A percentile compares a stretch with the other conserved stretches of the same genome.
phyloP scores from a whole-genome alignment of 139 green algal species.

The Closterium sp. region DNA sequence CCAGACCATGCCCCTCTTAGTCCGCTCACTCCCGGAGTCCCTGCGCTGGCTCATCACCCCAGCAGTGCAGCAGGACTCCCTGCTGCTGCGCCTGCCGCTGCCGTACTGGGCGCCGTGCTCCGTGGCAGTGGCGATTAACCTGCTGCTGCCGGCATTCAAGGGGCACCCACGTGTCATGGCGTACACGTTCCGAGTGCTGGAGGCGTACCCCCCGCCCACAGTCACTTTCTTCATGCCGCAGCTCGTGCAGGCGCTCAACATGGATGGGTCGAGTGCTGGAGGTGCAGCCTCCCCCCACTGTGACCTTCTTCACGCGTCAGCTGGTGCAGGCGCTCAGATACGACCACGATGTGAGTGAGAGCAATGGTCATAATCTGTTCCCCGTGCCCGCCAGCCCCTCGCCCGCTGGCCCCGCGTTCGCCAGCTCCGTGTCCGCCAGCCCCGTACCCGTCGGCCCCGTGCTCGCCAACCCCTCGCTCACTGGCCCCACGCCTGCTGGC shows the following conservation, averaged over 20 bases:
- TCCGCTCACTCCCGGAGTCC: conserved; percentile 22
- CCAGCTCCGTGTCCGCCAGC: too few relatives aligned
- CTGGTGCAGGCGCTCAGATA: too few relatives aligned
- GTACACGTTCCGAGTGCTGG: conserved; percentile 44
- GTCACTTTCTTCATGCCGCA: conserved; percentile 81
- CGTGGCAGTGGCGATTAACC: conserved; percentile 35
- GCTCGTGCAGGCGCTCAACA: conserved; percentile 85
- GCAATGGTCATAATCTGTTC: too few relatives aligned
- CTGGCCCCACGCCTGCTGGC: too few relatives aligned
- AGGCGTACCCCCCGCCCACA: conserved; percentile 38
- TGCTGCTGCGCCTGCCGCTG: conserved; percentile 25
- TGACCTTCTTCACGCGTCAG: too few relatives aligned
- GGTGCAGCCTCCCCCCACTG: too few relatives aligned
- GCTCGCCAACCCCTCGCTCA: too few relatives aligned
- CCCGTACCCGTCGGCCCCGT: too few relatives aligned
- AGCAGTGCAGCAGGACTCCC: conserved; percentile 19
- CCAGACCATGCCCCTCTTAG: not conserved
- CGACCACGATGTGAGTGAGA: conserved; percentile 50
- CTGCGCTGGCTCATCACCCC: conserved; percentile 41
- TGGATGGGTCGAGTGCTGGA: too few relatives aligned
- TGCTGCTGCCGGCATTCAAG: conserved; percentile 35
- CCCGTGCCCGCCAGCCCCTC: too few relatives aligned
- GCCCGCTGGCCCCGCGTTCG: too few relatives aligned
- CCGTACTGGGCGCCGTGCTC: conserved; percentile 52
- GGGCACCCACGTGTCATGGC: conserved; percentile 47